These are phyloP conservation scores for Leucogyrophana mollusca DNA, from an alignment of 768 basidiomycete genomes.

Conservation along the genomic window DNA sequence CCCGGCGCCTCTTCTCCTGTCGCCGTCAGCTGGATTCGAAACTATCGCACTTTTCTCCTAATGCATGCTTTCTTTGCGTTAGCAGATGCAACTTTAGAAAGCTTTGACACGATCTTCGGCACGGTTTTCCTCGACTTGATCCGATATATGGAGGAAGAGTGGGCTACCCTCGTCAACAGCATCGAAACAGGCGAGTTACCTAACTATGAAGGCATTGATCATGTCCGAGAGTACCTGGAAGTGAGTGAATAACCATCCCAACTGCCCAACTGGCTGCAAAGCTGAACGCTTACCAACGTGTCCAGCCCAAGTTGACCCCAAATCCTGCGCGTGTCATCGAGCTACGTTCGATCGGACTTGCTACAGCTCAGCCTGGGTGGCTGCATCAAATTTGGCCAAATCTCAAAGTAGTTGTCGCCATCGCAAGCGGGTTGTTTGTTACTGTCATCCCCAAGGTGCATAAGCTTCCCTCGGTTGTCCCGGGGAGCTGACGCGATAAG, in stretches of 20 bases:
- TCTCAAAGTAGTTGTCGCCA: neutral
- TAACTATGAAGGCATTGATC: slow-evolving; percentile 14
- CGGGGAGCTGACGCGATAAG: neutral
- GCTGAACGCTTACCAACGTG: no score
- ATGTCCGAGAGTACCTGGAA: slow-evolving; percentile 16
- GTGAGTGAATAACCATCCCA: slow-evolving; percentile 1
- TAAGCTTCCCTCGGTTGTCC: neutral
- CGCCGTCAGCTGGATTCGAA: slow-evolving; percentile 17
- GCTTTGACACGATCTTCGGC: slow-evolving; percentile 13
- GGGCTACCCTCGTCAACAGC: slow-evolving; percentile 12
- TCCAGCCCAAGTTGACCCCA: neutral
- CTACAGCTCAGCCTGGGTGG: neutral
- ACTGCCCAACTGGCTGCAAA: no score
- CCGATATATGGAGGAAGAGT: slow-evolving; percentile 17
- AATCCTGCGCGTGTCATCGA: slow-evolving; percentile 8
- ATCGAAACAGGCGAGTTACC: slow-evolving; percentile 16
- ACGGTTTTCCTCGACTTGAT: slow-evolving; percentile 20
- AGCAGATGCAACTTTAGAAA: slow-evolving; percentile 4
- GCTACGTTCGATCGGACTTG: slow-evolving; percentile 3
- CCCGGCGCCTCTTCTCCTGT: slow-evolving; percentile 15
- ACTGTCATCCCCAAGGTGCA: slow-evolving; percentile 4
- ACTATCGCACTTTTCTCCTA: slow-evolving; percentile 11
- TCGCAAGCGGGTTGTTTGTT: slow-evolving; percentile 3
- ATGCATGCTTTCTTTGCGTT: slow-evolving; percentile 11
- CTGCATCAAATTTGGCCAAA: slow-evolving; percentile 5